Evolutionary conservation across 805 yeast genomes (phyloP).

Genomic region (Saturnispora hagleri): DNA sequence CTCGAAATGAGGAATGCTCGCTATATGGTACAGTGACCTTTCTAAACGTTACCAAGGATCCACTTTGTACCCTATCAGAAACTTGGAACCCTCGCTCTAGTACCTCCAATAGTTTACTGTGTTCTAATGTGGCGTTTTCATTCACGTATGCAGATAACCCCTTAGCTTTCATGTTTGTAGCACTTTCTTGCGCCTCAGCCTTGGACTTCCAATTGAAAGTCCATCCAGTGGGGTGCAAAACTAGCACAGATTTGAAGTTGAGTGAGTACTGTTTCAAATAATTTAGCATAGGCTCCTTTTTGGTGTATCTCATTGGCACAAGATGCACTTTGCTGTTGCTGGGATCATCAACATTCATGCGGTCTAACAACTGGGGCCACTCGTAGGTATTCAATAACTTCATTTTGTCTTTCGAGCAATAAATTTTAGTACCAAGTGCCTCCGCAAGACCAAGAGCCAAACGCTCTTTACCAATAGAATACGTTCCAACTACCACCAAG

Average conservation of each 20-base stretch:
- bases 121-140: conserved; percentile 2
- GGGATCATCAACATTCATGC: conserved; percentile 37
- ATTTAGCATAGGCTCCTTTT: conserved; percentile 35
- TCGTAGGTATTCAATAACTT: conserved; percentile 37
- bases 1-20: conserved; percentile 88
- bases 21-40: conserved; percentile 55
- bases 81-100: conserved; percentile 9
- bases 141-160: conserved; percentile 11
- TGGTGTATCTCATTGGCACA: conserved; percentile 54
- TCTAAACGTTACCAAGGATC: conserved; percentile 13
- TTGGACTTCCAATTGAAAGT: conserved; percentile 33
- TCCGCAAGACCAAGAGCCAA: conserved; percentile 62
- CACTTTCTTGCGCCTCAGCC: neutral
- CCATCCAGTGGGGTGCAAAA: conserved; percentile 90
- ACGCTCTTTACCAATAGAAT: conserved; percentile 87
- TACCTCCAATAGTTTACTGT: neutral
- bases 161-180: neutral
- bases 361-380: conserved; percentile 32
- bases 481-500: conserved; percentile 71
- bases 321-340: conserved; percentile 54
- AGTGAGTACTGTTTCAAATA: conserved; percentile 41
- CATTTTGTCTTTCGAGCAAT: conserved; percentile 40
- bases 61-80: conserved; percentile 1
- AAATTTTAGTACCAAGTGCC: conserved; percentile 43
- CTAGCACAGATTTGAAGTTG: conserved; percentile 54